A percentile compares a stretch with the other conserved stretches of the same genome.
These are phyloP conservation scores for Elsinoe arachidis DNA, from an alignment of 2,329 filamentous ascomycete genomes.

Conservation along the genomic window DNA sequence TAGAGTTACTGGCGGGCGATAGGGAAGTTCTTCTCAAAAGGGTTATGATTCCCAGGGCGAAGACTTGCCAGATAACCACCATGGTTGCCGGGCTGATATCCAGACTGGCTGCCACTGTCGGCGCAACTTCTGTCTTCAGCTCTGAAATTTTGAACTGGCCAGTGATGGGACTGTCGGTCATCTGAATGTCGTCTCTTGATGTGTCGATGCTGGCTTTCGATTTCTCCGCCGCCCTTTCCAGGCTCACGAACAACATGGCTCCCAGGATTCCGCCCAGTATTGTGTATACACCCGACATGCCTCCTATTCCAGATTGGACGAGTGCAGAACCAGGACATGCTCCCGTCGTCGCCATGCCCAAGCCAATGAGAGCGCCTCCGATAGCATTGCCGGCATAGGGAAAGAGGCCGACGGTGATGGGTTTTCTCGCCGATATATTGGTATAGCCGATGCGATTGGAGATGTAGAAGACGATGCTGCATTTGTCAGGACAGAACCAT, in stretches of 20 bases:
- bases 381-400: conserved; percentile 56
- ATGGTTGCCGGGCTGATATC: conserved; percentile 32
- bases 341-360: conserved; percentile 58
- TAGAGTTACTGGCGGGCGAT: conserved; percentile 24
- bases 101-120: conserved; percentile 26
- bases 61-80: conserved; percentile 37
- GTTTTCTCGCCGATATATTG: conserved; percentile 40
- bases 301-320: conserved; percentile 48
- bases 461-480: conserved; percentile 24
- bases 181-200: background rate
- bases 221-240: background rate
- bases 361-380: conserved; percentile 53
- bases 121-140: background rate
- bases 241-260: conserved; percentile 34
- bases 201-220: background rate
- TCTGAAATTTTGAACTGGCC: background rate
- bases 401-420: conserved; percentile 47
- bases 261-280: conserved; percentile 48
- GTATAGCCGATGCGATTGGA: conserved; percentile 38
- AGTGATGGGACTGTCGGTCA: conserved; percentile 1
- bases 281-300: conserved; percentile 35
- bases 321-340: conserved; percentile 59
- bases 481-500: background rate
- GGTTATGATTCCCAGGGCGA: conserved; percentile 34
- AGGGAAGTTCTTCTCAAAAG: conserved; percentile 19